Evolutionary conservation across 2,329 filamentous ascomycete species (phyloP).

Genomic region (Cercospora citrullina): DNA sequence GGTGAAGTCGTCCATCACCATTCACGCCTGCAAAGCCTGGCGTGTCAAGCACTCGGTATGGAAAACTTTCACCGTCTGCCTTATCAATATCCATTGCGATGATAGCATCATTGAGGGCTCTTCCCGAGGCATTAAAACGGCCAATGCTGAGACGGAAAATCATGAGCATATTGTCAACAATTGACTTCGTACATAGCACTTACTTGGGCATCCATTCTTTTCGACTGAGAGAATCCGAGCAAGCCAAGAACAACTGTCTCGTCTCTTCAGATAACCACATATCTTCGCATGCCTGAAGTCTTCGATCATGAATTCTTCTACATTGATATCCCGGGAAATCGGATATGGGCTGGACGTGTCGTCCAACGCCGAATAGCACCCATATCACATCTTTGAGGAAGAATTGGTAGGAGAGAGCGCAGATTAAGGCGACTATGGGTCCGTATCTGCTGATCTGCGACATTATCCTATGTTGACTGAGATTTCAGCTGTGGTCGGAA

Average conservation of each 20-base stretch:
- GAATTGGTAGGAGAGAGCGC: slow-evolving; percentile 14
- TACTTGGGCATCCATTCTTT: slow-evolving; percentile 30
- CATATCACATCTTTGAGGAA: slow-evolving; percentile 18
- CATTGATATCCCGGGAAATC: slow-evolving; percentile 30
- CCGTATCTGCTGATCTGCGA: slow-evolving; percentile 5
- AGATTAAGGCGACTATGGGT: neutral
- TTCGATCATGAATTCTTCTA: slow-evolving; percentile 24
- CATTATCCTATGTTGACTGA: neutral
- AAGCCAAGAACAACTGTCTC: slow-evolving; percentile 29
- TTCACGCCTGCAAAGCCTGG: slow-evolving; percentile 19
- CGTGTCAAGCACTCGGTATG: slow-evolving; percentile 22
- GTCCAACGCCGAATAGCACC: slow-evolving; percentile 20
- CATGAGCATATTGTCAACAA: neutral
- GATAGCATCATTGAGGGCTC: slow-evolving; percentile 25
- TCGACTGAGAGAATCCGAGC: slow-evolving; percentile 21
- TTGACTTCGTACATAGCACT: neutral
- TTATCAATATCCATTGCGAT: slow-evolving; percentile 29
- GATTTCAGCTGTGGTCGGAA: neutral
- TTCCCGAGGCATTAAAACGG: slow-evolving; percentile 25
- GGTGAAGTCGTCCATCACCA: slow-evolving; percentile 23
- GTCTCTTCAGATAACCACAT: slow-evolving; percentile 30
- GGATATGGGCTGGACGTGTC: slow-evolving; percentile 25
- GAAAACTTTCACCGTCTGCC: slow-evolving; percentile 22
- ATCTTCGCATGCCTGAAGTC: slow-evolving; percentile 29
- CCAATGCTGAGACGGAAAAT: slow-evolving; percentile 12